phyloP scores from a whole-genome alignment of 1,139 yeast species.

The Lodderomyces parapsilosis region DNA sequence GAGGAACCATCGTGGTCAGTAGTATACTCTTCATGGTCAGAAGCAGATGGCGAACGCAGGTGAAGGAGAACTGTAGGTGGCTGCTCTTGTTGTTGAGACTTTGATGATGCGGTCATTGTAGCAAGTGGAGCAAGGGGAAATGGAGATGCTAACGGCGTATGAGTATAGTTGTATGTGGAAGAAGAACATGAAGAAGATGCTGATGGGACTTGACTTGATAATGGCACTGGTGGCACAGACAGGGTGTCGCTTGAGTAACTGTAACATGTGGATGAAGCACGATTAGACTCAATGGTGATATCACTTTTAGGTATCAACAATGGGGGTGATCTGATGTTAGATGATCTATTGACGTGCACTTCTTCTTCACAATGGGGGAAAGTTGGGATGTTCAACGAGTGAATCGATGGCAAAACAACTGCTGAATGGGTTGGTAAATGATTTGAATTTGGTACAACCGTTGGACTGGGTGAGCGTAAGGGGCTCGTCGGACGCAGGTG shows the following conservation, averaged over 20 bases:
- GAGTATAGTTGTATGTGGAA: constrained; percentile 3
- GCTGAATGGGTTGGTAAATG: constrained; percentile 10
- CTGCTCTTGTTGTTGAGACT: constrained; percentile 2
- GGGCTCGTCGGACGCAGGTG: constrained; percentile 7
- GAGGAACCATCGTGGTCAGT: background rate
- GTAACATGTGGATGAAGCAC: background rate
- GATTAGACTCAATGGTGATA: background rate
- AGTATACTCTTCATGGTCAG: background rate
- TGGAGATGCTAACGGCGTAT: constrained; percentile 13
- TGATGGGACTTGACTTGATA: too few species aligned
- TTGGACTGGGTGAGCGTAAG: constrained; percentile 8
- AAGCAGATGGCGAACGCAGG: background rate
- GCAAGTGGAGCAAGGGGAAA: too few species aligned
- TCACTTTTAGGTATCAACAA: constrained; percentile 12
- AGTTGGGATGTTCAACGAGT: constrained; percentile 16
- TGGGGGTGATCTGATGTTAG: constrained; percentile 11
- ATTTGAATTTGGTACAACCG: constrained; percentile 3
- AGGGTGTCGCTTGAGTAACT: constrained; percentile 1
- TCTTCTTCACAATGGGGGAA: constrained; percentile 13
- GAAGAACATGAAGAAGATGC: background rate
- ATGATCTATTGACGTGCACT: constrained; percentile 1
- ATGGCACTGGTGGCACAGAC: background rate
- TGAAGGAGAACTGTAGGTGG: background rate
- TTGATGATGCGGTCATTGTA: constrained; percentile 10
- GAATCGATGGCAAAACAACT: constrained; percentile 18